Evolutionary conservation across 352 stramenopile genomes (phyloP), one percentile per base, ranked within the genome.

Genomic region (Globisporangium nodosum): DNA sequence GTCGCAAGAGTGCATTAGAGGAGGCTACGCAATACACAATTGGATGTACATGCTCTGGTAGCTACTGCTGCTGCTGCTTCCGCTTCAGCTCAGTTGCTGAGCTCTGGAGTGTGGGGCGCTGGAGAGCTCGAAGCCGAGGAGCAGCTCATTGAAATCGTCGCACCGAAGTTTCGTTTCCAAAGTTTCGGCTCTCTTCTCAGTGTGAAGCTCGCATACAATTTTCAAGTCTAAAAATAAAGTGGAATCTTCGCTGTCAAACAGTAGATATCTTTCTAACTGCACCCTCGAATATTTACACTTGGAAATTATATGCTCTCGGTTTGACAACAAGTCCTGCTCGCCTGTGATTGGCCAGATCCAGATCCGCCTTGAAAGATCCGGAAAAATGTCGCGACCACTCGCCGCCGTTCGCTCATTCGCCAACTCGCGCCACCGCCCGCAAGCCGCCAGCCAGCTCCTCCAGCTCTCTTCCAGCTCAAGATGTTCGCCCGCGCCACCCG

Each of bases 401-500:
- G 20, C 20, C 8, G 8, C 27, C 42, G 12, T 21, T 50, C 27
- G 15, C 31, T 55, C 47, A 74, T 64, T 75, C 61, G 49, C 31
- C 52, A 61, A 69, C 75, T 61, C 66, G 61, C 65, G 56, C 52
- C 71, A n/a, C 46, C 42, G 46, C 45, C 59, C 18, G 31, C 35
- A 35, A 45, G 47, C 18, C 30, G 51, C 55, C 58, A 40, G 56
- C 27, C 51, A 54, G 43, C 33, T 24, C 51, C 21, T 39, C 24
- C 24, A 12, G 15, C 27, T 24, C 18, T 21, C 51, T 31, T 43
- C 52, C 35, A 18, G 21, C 20, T 18, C 27, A 69, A 63, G 58
- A 92, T 92, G 82, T 89, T 92, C 65, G 66, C 82, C 50, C 79
- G 79, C 64, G 76, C 75, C 31, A 74, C 82, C 52, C 79, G 79